These are phyloP conservation scores for Rhizopus stolonifer DNA, from an alignment of 371 early-diverging fungal species.

Conservation along the genomic window DNA sequence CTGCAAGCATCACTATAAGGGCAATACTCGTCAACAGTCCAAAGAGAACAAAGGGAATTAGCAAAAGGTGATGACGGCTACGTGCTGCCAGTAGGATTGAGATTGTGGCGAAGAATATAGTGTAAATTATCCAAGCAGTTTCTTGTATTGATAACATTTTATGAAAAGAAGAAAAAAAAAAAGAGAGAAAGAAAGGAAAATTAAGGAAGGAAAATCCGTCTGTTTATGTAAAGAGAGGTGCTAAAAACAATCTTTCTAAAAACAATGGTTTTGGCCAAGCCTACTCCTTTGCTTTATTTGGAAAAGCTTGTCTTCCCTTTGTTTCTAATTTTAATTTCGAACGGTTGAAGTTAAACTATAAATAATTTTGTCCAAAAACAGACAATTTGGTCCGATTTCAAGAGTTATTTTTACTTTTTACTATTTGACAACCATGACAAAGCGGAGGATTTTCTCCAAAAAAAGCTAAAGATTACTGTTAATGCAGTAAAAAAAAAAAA, in stretches of 20 bases:
- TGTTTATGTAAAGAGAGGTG: neutral
- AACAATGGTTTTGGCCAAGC: conserved; percentile 2
- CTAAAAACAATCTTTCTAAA: conserved; percentile 1
- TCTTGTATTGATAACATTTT: conserved; percentile 30
- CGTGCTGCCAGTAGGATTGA: conserved; percentile 15
- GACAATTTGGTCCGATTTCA: too few relatives aligned
- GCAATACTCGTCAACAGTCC: conserved; percentile 8
- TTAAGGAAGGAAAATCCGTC: neutral
- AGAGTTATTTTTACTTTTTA: too few relatives aligned
- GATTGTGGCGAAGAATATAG: conserved; percentile 20
- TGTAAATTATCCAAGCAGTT: conserved; percentile 33
- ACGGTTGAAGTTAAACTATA: too few relatives aligned
- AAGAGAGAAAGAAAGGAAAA: neutral
- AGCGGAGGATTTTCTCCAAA: too few relatives aligned
- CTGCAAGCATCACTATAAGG: conserved; percentile 1
- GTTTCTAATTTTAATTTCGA: neutral
- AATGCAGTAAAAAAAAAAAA: too few relatives aligned
- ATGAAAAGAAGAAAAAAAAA: conserved; percentile 1
- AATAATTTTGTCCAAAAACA: too few relatives aligned
- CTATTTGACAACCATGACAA: too few relatives aligned
- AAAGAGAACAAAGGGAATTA: conserved; percentile 32
- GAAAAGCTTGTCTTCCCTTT: neutral
- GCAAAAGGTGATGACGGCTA: conserved; percentile 21
- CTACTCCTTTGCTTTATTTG: neutral
- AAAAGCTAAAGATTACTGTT: too few relatives aligned